Evolutionary conservation across 2,329 filamentous ascomycete species (phyloP), one percentile per base, ranked within the genome.

Genomic region (Verticillium klebahnii): DNA sequence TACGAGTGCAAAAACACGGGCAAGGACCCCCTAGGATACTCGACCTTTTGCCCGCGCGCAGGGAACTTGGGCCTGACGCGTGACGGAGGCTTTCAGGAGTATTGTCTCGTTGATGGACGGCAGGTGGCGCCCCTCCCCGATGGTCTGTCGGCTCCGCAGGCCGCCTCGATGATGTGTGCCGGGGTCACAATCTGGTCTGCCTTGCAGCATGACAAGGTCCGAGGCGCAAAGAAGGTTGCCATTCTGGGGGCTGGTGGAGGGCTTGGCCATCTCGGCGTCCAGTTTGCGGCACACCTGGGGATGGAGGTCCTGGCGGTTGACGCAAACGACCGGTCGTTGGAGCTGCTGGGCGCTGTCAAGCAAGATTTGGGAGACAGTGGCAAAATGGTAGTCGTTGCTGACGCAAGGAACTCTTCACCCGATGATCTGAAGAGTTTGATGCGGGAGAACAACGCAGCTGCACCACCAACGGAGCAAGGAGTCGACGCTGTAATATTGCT

Each of bases 81-180:
- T 0, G 64, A 65, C 8, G 77, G 78, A 2, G 77, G 77, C 0
- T 80, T 80, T 55, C 65, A 70, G 7, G 76, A 79, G 65, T 80
- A 78, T 61, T 76, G 75, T 0, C 69, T 79, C 12, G 77, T 78
- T 3, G 76, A 80, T 64, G 70, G 71, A 23, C 68, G 76, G 25
- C 77, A 80, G 63, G 63, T 70, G 17, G 63, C 68, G 25, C 66
- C 65, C 0, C 60, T 71, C 40, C 77, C 74, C 3, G 68, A 71
- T 1, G 59, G 57, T 1, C 67, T 79, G 67, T 68, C 67, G 2
- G 34, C 29, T 32, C 29, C 55, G 3, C 55, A 65, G 14, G 60
- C 63, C 1, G 62, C 63, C 6, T 52, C 61, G n/a, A n/a, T 65
- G 23, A 65, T 65, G 63, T 65, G 63, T 29, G 63, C 61, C n/a